Evolutionary conservation across 2,329 filamentous ascomycete species (phyloP), one percentile per base, ranked within the genome.

Genomic region (Pseudogymnoascus sp.): DNA sequence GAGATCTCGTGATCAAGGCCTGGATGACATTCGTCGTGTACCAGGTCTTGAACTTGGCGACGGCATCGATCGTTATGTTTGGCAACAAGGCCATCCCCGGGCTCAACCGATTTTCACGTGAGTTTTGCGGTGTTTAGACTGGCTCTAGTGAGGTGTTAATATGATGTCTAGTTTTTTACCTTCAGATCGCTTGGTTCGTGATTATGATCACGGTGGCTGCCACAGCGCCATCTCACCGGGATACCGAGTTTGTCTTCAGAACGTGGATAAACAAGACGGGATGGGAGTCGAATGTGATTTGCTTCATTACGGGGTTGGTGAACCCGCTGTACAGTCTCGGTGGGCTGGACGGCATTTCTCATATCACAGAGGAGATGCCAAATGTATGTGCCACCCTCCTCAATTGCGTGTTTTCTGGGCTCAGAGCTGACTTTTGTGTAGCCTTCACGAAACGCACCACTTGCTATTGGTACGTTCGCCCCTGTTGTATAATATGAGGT

Each of bases 241-340:
- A 72, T 58, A 70, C 74, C 58, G 72, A 76, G n/a, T 82, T 82
- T 62, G 80, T 83, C 19, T 83, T 82, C 67, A 71, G 69, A 38
- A 81, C 77, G 1, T 82, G 78, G 74, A 77, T 80, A 61, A 82
- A 82, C 66, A 78, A 80, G 58, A 82, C 80, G 0, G 80, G 80
- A 11, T 82, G 80, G 80, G 71, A 52, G 8, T 59, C 76, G 62
- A 76, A 80, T 61, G 76, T 73, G 1, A 77, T 82, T 35, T 78
- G 75, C 62, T 82, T 82, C 67, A 80, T 82, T 62, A 78, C 78
- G 0, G 80, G 80, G 0, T 69, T 82, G 3, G 76, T 82, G 1
- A 81, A 81, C 63, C 75, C 78, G 0, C 68, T 79, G 4, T 82
- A 78, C 68, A 74, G 75, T 22, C 72, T 82, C 12, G 77, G 78